These are phyloP conservation scores for Neurospora tetrasperma DNA, from an alignment of 495 filamentous ascomycete species.

Conservation along the genomic window DNA sequence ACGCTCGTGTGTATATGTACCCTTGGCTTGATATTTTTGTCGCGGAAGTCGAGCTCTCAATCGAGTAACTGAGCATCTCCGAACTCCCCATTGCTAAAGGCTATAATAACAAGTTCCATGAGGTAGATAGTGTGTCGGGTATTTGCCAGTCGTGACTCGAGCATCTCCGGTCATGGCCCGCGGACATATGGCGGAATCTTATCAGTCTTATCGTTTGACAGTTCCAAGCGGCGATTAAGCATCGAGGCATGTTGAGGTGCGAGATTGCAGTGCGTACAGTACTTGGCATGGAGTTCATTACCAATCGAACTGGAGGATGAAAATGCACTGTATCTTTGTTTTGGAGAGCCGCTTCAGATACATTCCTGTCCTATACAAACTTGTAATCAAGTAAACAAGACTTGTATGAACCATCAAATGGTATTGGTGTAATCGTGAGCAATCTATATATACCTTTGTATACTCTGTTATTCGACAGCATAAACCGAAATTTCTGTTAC, in stretches of 20 bases:
- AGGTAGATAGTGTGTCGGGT: background rate
- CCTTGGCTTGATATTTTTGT: background rate
- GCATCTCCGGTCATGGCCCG: slow-evolving; percentile 15
- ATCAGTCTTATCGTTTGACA: background rate
- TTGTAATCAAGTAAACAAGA: too few relatives aligned
- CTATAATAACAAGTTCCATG: background rate
- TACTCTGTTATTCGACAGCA: too few relatives aligned
- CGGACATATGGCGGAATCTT: slow-evolving; percentile 8
- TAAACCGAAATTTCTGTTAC: background rate
- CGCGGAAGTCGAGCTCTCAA: background rate
- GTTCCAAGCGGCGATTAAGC: background rate
- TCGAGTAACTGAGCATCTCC: background rate
- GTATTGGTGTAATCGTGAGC: too few relatives aligned
- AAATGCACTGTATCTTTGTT: background rate
- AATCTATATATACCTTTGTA: too few relatives aligned
- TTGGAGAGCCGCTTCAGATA: too few relatives aligned
- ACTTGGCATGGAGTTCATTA: background rate
- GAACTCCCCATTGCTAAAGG: background rate
- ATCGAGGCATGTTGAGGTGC: background rate
- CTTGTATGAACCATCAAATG: too few relatives aligned
- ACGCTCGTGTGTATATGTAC: background rate
- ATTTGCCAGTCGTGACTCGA: background rate
- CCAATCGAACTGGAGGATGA: background rate
- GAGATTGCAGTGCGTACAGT: background rate
- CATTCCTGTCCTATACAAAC: too few relatives aligned